Conservation (phyloP, 2,329 filamentous ascomycete species). For the Botryosphaeria dothidea region DNA sequence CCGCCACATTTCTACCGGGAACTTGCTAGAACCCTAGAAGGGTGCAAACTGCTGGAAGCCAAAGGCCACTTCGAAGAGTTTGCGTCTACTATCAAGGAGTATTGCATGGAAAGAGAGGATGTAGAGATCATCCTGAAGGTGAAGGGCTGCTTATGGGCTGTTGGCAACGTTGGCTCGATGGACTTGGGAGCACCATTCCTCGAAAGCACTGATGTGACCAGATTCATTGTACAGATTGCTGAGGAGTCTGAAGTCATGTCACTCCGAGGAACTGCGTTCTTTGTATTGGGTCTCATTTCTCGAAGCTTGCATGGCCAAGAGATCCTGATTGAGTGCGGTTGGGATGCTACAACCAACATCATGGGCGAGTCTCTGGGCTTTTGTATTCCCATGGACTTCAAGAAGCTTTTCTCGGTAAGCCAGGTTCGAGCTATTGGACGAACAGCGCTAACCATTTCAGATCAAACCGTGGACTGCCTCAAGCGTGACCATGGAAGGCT, state of each 20-base stretch:
- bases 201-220: conserved; percentile 84
- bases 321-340: conserved; percentile 84
- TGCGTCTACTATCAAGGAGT: conserved; percentile 81
- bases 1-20: conserved; percentile 99
- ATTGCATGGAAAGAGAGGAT: conserved; percentile 82
- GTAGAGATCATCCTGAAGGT: conserved; percentile 85
- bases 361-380: conserved; percentile 83
- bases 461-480: conserved; percentile 39
- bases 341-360: conserved; percentile 86
- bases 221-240: conserved; percentile 84
- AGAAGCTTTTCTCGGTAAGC: conserved; percentile 71
- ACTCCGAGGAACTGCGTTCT: conserved; percentile 92
- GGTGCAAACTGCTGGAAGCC: conserved; percentile 82
- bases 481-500: conserved; percentile 19
- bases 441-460: conserved; percentile 24
- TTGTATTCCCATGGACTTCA: conserved; percentile 78
- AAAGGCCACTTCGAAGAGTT: conserved; percentile 98
- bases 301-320: conserved; percentile 89
- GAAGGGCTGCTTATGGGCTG: conserved; percentile 95
- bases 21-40: conserved; percentile 87
- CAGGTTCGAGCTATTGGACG: too few relatives aligned
- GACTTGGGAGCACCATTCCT: conserved; percentile 93
- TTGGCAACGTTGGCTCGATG: conserved; percentile 98
- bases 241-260: conserved; percentile 88
- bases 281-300: conserved; percentile 89